phyloP scores from a whole-genome alignment of 768 basidiomycete genomes.

The Cyclocybe cylindracea region DNA sequence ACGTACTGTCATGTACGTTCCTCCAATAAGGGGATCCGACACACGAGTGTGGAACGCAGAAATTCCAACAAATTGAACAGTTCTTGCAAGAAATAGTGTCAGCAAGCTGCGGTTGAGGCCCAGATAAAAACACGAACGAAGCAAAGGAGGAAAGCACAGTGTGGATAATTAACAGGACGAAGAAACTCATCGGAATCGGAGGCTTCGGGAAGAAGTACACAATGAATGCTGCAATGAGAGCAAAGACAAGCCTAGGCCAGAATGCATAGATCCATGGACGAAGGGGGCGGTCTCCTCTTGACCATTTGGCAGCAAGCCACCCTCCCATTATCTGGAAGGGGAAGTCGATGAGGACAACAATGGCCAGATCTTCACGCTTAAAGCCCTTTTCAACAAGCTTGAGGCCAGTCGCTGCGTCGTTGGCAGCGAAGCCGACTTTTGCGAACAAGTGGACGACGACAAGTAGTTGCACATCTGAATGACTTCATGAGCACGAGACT shows the following conservation, averaged over 20 bases:
- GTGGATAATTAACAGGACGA: slow-evolving; percentile 75
- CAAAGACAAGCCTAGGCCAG: slow-evolving; percentile 82
- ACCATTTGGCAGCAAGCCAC: slow-evolving; percentile 93
- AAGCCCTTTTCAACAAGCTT: slow-evolving; percentile 98
- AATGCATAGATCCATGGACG: slow-evolving; percentile 91
- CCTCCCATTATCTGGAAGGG: slow-evolving; percentile 96
- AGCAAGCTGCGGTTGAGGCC: neutral
- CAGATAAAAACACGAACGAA: slow-evolving; percentile 53
- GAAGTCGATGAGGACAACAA: slow-evolving; percentile 94
- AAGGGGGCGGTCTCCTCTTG: slow-evolving; percentile 74
- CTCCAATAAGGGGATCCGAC: slow-evolving; percentile 95
- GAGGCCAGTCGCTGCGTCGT: slow-evolving; percentile 86
- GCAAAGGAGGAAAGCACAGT: slow-evolving; percentile 86
- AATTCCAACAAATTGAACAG: slow-evolving; percentile 98
- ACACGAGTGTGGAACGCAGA: slow-evolving; percentile 98
- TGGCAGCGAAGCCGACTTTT: slow-evolving; percentile 93
- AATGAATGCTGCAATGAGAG: slow-evolving; percentile 69
- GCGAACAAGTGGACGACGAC: slow-evolving; percentile 86
- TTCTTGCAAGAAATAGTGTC: slow-evolving; percentile 46
- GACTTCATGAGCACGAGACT: slow-evolving; percentile 1
- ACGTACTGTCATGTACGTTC: slow-evolving; percentile 98
- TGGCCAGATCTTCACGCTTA: slow-evolving; percentile 92
- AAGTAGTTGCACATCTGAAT: slow-evolving; percentile 85
- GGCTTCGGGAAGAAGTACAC: slow-evolving; percentile 85
- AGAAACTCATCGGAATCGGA: slow-evolving; percentile 75